phyloP scores from a whole-genome alignment of 169 alveolate species.

The Hepatocystis sp. region DNA sequence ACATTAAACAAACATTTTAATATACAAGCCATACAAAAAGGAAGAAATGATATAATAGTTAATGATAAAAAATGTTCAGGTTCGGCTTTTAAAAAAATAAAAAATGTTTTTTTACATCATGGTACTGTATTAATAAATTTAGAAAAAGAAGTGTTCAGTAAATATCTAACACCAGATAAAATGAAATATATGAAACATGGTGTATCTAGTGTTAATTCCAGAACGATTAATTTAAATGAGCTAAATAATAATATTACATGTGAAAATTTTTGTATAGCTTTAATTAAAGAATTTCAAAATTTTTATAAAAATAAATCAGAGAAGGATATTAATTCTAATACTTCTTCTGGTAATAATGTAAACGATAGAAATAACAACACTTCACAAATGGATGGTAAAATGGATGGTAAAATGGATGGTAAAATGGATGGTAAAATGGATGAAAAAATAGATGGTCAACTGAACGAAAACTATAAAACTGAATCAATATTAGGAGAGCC shows the following conservation, averaged over 20 bases:
- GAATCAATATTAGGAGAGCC: too few relatives aligned
- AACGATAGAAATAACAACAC: too few relatives aligned
- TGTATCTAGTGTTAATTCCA: constrained; percentile 86
- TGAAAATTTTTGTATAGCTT: constrained; percentile 78
- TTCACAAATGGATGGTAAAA: too few relatives aligned
- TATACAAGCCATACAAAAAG: constrained; percentile 85
- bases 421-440: too few relatives aligned
- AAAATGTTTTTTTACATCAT: constrained; percentile 91
- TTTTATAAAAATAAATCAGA: constrained; percentile 13
- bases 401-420: too few relatives aligned
- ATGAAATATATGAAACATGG: constrained; percentile 87
- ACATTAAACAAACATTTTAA: constrained; percentile 85
- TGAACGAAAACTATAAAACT: too few relatives aligned
- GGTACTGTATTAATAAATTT: constrained; percentile 92
- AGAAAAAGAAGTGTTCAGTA: constrained; percentile 79
- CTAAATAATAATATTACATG: constrained; percentile 78
- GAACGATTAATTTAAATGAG: constrained; percentile 85
- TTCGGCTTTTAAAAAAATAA: constrained; percentile 91
- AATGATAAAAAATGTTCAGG: constrained; percentile 92
- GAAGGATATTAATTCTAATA: too few relatives aligned
- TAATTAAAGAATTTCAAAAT: constrained; percentile 75
- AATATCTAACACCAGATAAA: constrained; percentile 89
- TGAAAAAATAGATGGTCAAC: too few relatives aligned
- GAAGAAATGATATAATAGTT: constrained; percentile 93
- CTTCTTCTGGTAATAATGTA: too few relatives aligned